These are phyloP conservation scores for Venturia carpophila DNA, from an alignment of 2,329 filamentous ascomycete species.

Conservation along the genomic window DNA sequence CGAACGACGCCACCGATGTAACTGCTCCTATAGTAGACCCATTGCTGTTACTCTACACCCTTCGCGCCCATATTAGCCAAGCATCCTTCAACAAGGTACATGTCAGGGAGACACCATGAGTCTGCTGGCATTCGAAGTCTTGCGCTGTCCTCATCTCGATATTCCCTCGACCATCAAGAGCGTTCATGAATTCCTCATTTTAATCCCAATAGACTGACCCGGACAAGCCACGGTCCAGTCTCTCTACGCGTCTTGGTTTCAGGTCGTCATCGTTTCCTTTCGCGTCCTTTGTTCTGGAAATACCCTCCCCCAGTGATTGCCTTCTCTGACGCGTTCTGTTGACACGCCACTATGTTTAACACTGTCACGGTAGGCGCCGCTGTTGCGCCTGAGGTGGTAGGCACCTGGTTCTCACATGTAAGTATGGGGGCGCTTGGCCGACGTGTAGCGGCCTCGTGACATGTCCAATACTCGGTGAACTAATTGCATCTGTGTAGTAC, in stretches of 20 bases:
- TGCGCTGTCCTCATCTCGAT: not conserved
- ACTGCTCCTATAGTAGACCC: not conserved
- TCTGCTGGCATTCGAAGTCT: not conserved
- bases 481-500: constrained; percentile 52
- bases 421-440: constrained; percentile 40
- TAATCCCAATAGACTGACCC: not conserved
- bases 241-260: not conserved
- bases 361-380: constrained; percentile 75
- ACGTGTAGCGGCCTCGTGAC: not conserved
- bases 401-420: constrained; percentile 71
- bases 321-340: not conserved
- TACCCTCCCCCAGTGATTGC: not conserved
- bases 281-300: not conserved
- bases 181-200: not conserved
- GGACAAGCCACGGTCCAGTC: not conserved
- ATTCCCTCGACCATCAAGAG: not conserved
- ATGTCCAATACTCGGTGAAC: not conserved
- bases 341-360: too few relatives aligned
- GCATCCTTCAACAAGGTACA: not conserved
- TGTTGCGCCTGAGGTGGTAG: constrained; percentile 78
- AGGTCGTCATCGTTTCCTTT: not conserved
- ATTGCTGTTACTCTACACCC: not conserved
- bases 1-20: not conserved
- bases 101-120: not conserved
- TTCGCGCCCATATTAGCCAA: constrained; percentile 1